These are phyloP conservation scores for Talaromyces borbonicus DNA, from an alignment of 495 filamentous ascomycete genomes.

Conservation along the genomic window DNA sequence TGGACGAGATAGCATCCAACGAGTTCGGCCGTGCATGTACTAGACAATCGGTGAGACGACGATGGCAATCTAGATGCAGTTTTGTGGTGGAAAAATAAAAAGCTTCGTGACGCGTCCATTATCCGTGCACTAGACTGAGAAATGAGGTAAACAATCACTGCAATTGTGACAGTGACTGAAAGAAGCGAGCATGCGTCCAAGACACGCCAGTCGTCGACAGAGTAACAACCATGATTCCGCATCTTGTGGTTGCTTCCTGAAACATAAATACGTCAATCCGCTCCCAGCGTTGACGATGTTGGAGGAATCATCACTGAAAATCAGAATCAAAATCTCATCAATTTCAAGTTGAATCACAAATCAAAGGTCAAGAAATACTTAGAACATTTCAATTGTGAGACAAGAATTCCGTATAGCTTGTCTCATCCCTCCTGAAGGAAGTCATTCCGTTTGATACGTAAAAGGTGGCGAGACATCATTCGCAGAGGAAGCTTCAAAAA, in stretches of 20 bases:
- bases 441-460: neutral
- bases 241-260: slow-evolving; percentile 22
- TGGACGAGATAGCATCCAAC: slow-evolving; percentile 8
- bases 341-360: slow-evolving; percentile 19
- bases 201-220: slow-evolving; percentile 4
- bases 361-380: slow-evolving; percentile 8
- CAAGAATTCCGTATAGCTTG: neutral
- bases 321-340: slow-evolving; percentile 27
- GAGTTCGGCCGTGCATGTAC: slow-evolving; percentile 2
- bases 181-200: neutral
- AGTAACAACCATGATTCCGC: neutral
- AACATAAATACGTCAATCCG: slow-evolving; percentile 38
- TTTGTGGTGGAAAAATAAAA: neutral
- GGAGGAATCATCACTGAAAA: slow-evolving; percentile 19
- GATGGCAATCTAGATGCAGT: slow-evolving; percentile 2
- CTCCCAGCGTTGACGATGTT: slow-evolving; percentile 20
- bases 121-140: slow-evolving; percentile 7
- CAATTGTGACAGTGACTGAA: neutral
- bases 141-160: slow-evolving; percentile 7
- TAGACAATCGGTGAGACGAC: slow-evolving; percentile 7
- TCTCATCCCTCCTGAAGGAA: neutral
- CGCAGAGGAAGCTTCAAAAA: slow-evolving; percentile 3
- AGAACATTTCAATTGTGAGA: neutral
- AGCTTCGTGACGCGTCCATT: slow-evolving; percentile 8
- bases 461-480: neutral